Evolutionary conservation across 495 filamentous ascomycete species (phyloP), one percentile per base, ranked within the genome.

Genomic region (Eremomyces bilateralis): DNA sequence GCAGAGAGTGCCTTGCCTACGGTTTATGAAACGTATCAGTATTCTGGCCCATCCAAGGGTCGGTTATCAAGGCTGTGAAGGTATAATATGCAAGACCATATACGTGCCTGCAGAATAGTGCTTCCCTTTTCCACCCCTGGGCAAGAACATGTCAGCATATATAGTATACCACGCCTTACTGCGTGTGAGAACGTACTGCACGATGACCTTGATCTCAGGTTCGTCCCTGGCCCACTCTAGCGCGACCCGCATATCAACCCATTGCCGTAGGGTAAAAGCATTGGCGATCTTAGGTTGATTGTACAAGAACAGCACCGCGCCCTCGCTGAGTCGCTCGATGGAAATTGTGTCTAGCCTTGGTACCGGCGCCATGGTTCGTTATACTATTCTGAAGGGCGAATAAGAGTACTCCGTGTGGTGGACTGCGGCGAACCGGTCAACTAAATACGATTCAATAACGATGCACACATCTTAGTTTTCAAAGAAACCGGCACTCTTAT

Each of bases 221-320:
- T 45, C 42, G 12, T 41, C 38, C 11, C 29, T 34, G 15, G 42
- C 42, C 42, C 42, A 45, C 10, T 38, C 29, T 4, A 45, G 25
- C 2, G 20, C 42, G 10, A 38, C 38, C 19, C 42, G 28, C 3
- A 41, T 21, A 15, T 45, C 38, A 34, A 37, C 15, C 27, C 41
- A 41, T 20, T 41, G 34, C 21, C 32, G 34, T 3, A 39, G 32
- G 5, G 38, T 38, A 22, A 45, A 45, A 2, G 42, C 42, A 32
- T 45, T 45, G 5, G 34, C 21, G 1, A 20, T 34, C 35, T 41
- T 38, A 3, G 42, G 42, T 21, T 28, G 35, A 33, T 45, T 45
- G 25, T 45, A 41, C 15, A 19, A 30, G 11, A 45, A 22, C 1
- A 45, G 28, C 4, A 35, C 42, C 12, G 42, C 22, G 29, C 42